Conservation (phyloP, 2,329 filamentous ascomycete species). For the Ophiostoma triangulosporum region DNA sequence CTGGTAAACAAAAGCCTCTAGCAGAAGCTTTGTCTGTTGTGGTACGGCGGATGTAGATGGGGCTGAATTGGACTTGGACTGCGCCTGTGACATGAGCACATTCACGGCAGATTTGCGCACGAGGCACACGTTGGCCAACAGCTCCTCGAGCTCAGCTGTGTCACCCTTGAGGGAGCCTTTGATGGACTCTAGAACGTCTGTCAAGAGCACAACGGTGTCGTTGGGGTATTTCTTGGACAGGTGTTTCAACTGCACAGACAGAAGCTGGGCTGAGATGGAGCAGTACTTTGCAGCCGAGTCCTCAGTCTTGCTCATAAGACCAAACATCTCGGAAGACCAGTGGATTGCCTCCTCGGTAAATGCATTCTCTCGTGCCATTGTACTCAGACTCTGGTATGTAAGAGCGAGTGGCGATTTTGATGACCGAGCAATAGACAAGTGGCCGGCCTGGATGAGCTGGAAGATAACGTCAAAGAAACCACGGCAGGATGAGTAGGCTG, state of each 20-base stretch:
- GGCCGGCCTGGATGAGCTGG: constrained; percentile 20
- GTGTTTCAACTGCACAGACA: constrained; percentile 39
- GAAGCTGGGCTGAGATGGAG: constrained; percentile 39
- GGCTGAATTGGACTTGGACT: constrained; percentile 4
- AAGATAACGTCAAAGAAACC: constrained; percentile 25
- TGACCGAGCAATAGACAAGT: constrained; percentile 21
- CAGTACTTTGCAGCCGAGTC: constrained; percentile 38
- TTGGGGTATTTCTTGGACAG: constrained; percentile 23
- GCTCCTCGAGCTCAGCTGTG: constrained; percentile 44
- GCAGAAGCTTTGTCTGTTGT: constrained; percentile 21
- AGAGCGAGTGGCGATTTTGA: constrained; percentile 30
- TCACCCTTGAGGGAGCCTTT: constrained; percentile 47
- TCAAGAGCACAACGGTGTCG: constrained; percentile 28
- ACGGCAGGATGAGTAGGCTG: constrained; percentile 27
- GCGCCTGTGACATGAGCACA: constrained; percentile 23
- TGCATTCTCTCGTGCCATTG: constrained; percentile 30
- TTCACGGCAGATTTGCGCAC: constrained; percentile 41
- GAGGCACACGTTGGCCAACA: constrained; percentile 41
- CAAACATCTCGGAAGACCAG: constrained; percentile 39
- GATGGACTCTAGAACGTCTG: constrained; percentile 38
- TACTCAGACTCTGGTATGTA: constrained; percentile 38
- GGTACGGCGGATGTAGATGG: neutral
- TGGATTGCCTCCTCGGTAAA: constrained; percentile 37
- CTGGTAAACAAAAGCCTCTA: constrained; percentile 43
- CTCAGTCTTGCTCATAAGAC: constrained; percentile 22